Evolutionary conservation across 805 yeast species (phyloP), one percentile per base, ranked within the genome.

Genomic region (Naumovozyma dairenensis): DNA sequence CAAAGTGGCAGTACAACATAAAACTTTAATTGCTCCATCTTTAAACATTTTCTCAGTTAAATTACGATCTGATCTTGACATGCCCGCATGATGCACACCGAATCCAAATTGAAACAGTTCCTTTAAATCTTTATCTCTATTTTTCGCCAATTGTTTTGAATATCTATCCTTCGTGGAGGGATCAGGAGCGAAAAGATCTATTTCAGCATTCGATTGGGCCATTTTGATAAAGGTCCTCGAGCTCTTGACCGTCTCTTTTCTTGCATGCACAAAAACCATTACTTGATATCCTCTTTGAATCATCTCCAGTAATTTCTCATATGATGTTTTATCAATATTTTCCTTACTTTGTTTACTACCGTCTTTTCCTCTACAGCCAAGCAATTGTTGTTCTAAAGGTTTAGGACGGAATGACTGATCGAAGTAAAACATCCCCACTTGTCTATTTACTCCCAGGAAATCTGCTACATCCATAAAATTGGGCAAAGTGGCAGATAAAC

Each of bases 31-130:
- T 0, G 86, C 81, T 27, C 98, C 97, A 20, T 67, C 63, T 20
- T 77, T 66, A 53, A 92, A 92, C 80, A 89, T 72, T 51, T 77
- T 79, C 49, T 93, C 98, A 0, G 93, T 80, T 33, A 86, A 53
- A 49, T 86, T 87, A 50, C 99, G 72, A 51, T 92, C 99, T 1
- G 86, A 62, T 42, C 98, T 67, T 18, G 85, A 63, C 93, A 92
- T 79, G 48, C 99, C 99, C 0, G 99, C 99, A 62, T 92, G 97
- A 57, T 92, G 99, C 3, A 82, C 71, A 32, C 96, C 97, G 57
- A 89, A 80, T 0, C 98, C 98, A 36, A 65, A 61, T 32, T 65
- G 74, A 47, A 84, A 84, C 9, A 92, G 62, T 47, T 92, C 97
- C 34, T 77, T 68, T 53, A 86, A 57, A 46, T 89, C 97, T 43